A percentile compares a stretch with the other conserved stretches of the same genome.
phyloP scores from a whole-genome alignment of 306 rosid species.

The Cicer arietinum region DNA sequence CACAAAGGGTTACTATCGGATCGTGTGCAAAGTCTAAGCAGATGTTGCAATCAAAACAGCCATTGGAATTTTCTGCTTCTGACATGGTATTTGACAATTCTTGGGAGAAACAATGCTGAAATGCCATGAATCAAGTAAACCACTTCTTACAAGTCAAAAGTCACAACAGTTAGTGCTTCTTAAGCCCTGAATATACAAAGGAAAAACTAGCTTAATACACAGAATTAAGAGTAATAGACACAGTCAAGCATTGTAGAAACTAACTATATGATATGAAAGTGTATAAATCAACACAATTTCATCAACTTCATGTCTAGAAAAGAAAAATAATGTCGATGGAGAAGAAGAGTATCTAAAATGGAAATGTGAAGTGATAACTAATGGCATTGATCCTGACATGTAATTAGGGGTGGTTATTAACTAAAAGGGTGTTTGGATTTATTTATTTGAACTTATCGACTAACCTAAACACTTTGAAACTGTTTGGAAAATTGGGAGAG shows the following conservation, averaged over 20 bases:
- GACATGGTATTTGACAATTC: constrained; percentile 54
- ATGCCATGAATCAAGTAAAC: constrained; percentile 61
- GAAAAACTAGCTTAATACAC: constrained; percentile 42
- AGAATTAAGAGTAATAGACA: not conserved
- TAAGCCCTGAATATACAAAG: constrained; percentile 46
- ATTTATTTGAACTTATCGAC: too few relatives aligned
- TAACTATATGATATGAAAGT: constrained; percentile 11
- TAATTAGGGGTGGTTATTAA: constrained; percentile 1
- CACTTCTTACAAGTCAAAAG: constrained; percentile 33
- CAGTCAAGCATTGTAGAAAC: constrained; percentile 13
- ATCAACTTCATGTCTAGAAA: constrained; percentile 4
- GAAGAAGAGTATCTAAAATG: not conserved
- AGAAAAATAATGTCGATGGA: not conserved
- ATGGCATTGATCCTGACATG: not conserved
- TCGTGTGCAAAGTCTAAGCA: constrained; percentile 82
- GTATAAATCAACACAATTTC: constrained; percentile 21
- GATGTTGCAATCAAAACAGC: constrained; percentile 87
- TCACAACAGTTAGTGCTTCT: constrained; percentile 28
- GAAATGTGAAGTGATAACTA: constrained; percentile 3
- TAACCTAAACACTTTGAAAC: too few relatives aligned
- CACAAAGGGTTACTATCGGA: constrained; percentile 92
- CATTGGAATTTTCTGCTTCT: constrained; percentile 56
- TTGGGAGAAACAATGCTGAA: constrained; percentile 55
- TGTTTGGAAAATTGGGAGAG: too few relatives aligned
- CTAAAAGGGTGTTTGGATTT: too few relatives aligned